Percentiles rank a stretch among this genome's conserved stretches.
phyloP scores from a whole-genome alignment of 768 basidiomycete genomes.

The Fomitopsis pulvina region DNA sequence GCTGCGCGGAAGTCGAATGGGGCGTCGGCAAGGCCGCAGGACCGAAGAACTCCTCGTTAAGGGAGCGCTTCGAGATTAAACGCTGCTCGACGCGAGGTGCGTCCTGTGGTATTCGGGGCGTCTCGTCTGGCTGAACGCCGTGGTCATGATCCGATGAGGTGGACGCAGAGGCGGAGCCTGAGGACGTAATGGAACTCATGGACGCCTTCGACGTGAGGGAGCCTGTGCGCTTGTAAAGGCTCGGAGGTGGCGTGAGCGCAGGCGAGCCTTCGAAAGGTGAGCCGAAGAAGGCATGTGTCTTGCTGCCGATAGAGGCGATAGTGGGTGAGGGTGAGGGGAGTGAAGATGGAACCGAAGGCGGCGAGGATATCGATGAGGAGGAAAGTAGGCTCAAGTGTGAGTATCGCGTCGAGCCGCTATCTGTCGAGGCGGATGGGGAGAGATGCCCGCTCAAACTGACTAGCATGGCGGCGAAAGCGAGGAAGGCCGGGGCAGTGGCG shows the following conservation, averaged over 20 bases:
- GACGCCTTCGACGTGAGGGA: constrained; percentile 12
- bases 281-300: constrained; percentile 27
- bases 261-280: constrained; percentile 38
- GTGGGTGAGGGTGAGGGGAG: constrained; percentile 23
- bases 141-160: constrained; percentile 11
- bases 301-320: constrained; percentile 15
- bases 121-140: not conserved
- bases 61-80: constrained; percentile 16
- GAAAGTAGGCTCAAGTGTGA: constrained; percentile 23
- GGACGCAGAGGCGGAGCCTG: not conserved
- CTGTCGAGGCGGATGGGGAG: constrained; percentile 17
- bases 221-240: constrained; percentile 5
- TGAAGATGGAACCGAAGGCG: constrained; percentile 14
- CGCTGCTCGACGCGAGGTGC: constrained; percentile 15
- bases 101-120: constrained; percentile 12
- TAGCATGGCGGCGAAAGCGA: constrained; percentile 9
- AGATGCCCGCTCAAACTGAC: constrained; percentile 19
- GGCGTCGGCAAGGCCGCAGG: constrained; percentile 15
- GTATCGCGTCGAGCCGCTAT: constrained; percentile 15
- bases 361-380: constrained; percentile 14
- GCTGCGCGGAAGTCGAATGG: constrained; percentile 19
- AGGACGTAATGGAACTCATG: not conserved
- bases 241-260: constrained; percentile 37
- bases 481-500: not conserved
- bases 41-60: constrained; percentile 22